These are phyloP conservation scores for Coemansia sp. DNA, from an alignment of 192 early-diverging fungal genomes.

Conservation along the genomic window DNA sequence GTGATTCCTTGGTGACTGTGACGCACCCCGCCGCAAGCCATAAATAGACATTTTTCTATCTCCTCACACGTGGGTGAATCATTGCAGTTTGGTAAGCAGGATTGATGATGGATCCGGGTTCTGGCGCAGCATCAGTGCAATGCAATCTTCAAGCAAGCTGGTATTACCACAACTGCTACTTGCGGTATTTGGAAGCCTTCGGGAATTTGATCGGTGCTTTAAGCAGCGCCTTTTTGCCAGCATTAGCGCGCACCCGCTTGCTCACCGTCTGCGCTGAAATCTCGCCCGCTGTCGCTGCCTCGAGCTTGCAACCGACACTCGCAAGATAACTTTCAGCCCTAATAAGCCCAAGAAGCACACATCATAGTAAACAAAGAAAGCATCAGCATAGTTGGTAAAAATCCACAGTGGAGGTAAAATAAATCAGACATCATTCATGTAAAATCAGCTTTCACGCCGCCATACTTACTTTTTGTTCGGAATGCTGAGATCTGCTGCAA, in stretches of 20 bases:
- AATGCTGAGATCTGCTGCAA: constrained; percentile 67
- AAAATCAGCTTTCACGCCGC: not conserved
- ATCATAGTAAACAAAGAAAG: not conserved
- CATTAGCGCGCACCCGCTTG: constrained; percentile 11
- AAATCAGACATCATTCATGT: constrained; percentile 1
- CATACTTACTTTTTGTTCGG: constrained; percentile 21
- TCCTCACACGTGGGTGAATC: not conserved
- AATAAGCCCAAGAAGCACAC: not conserved
- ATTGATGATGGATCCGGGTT: not conserved
- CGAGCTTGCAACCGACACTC: constrained; percentile 55
- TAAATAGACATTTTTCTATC: not conserved
- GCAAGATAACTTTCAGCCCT: constrained; percentile 36
- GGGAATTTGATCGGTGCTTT: constrained; percentile 54
- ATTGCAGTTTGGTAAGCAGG: not conserved
- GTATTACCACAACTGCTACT: not conserved
- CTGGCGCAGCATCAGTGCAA: not conserved
- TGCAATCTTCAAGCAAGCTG: not conserved
- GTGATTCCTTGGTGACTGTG: not conserved
- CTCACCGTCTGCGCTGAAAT: constrained; percentile 14
- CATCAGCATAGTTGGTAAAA: not conserved
- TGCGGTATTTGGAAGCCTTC: constrained; percentile 18
- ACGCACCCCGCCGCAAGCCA: not conserved
- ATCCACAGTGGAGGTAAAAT: not conserved
- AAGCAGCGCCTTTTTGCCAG: constrained; percentile 44
- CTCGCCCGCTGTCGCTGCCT: constrained; percentile 25